Evolutionary conservation across 1,284 basidiomycete species (phyloP).

Genomic region (Rhodofomes roseus): DNA sequence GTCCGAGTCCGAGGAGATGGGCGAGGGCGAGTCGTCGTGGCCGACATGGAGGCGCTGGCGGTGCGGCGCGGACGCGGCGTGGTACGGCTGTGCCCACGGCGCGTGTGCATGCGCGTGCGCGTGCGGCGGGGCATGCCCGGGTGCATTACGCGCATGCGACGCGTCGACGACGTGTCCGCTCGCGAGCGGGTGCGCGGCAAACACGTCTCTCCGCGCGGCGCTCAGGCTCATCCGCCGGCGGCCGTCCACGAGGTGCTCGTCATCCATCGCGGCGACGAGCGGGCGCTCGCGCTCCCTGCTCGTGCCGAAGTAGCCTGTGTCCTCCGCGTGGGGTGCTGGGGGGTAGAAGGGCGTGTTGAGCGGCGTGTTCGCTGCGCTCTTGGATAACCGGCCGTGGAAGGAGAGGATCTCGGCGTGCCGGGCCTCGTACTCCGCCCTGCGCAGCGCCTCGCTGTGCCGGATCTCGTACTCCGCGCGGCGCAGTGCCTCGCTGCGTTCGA

Average conservation of each 20-base stretch:
- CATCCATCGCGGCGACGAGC: slow-evolving; percentile 18
- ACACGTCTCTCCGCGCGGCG: slow-evolving; percentile 26
- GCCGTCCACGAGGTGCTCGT: slow-evolving; percentile 16
- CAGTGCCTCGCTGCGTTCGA: slow-evolving; percentile 82
- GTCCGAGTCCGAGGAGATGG: slow-evolving; percentile 67
- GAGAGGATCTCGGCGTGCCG: slow-evolving; percentile 55
- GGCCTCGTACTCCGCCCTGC: slow-evolving; percentile 75
- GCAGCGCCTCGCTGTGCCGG: slow-evolving; percentile 73
- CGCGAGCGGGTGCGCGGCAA: slow-evolving; percentile 36
- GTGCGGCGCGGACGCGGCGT: slow-evolving; percentile 25
- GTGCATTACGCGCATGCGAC: slow-evolving; percentile 16
- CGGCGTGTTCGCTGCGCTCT: slow-evolving; percentile 72
- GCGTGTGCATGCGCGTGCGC: slow-evolving; percentile 20
- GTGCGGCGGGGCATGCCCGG: slow-evolving; percentile 17
- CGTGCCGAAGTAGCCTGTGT: slow-evolving; percentile 40
- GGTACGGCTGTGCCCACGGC: slow-evolving; percentile 41
- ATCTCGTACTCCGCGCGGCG: slow-evolving; percentile 85
- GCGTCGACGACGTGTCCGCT: slow-evolving; percentile 40
- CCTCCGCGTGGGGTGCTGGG: slow-evolving; percentile 23
- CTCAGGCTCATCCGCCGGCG: slow-evolving; percentile 43
- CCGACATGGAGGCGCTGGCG: slow-evolving; percentile 35
- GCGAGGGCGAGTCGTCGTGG: slow-evolving; percentile 61
- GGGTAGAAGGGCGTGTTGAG: slow-evolving; percentile 47
- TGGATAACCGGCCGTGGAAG: slow-evolving; percentile 39
- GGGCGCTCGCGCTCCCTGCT: slow-evolving; percentile 34